phyloP scores from a whole-genome alignment of 495 filamentous ascomycete genomes.

The Penicillium waksmanii region DNA sequence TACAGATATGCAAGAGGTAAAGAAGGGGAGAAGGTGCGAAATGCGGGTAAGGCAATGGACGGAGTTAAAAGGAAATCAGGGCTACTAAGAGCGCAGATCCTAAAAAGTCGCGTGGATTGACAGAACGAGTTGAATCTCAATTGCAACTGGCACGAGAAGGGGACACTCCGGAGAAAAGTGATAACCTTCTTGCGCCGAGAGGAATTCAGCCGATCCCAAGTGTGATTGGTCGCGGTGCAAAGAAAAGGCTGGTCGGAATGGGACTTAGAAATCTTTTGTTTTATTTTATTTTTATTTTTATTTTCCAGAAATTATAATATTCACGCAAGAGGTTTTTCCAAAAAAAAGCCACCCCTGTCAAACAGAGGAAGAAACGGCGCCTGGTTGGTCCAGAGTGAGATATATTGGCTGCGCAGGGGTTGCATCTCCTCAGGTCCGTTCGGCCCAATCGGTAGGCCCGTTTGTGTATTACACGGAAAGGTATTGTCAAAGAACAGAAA shows the following conservation, averaged over 20 bases:
- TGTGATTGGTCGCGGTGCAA: conserved; percentile 26
- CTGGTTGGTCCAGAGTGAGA: conserved; percentile 36
- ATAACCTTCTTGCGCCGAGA: conserved; percentile 30
- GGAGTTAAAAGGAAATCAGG: conserved; percentile 42
- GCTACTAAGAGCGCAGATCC: conserved; percentile 19
- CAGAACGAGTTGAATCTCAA: conserved; percentile 30
- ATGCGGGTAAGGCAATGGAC: conserved; percentile 39
- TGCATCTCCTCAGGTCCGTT: conserved; percentile 31
- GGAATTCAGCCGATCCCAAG: conserved; percentile 15
- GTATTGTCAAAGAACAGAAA: conserved; percentile 4
- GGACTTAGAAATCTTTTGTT: conserved; percentile 7
- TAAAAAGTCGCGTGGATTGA: conserved; percentile 30
- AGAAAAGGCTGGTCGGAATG: conserved; percentile 21
- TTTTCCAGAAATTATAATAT: background rate
- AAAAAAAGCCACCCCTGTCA: conserved; percentile 22
- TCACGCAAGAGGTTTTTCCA: conserved; percentile 9
- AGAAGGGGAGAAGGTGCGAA: conserved; percentile 25
- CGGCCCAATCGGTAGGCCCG: conserved; percentile 1
- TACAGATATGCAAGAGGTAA: conserved; percentile 31
- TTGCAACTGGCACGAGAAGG: conserved; percentile 39
- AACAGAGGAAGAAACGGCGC: conserved; percentile 26
- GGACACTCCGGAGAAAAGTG: conserved; percentile 33
- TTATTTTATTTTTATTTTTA: conserved; percentile 7
- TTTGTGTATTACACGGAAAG: conserved; percentile 29
- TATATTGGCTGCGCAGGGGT: conserved; percentile 31